Conservation (phyloP, 805 yeast genomes). For the Ogataea nakhonphanomensis region DNA sequence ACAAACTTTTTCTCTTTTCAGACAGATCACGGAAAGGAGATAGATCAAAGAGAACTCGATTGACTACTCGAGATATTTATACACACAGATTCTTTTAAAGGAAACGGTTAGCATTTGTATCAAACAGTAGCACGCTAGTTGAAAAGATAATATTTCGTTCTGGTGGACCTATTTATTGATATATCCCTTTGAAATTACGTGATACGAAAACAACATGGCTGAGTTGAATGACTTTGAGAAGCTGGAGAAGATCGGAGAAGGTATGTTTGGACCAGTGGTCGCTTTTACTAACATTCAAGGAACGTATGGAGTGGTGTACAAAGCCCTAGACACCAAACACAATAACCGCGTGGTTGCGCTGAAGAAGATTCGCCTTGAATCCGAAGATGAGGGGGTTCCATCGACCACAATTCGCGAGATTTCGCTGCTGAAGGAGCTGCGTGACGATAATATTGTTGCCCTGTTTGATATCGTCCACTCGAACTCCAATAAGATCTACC, state of each 20-base stretch:
- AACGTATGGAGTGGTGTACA: slow-evolving; percentile 96
- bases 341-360: slow-evolving; percentile 93
- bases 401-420: slow-evolving; percentile 97
- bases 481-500: slow-evolving; percentile 84
- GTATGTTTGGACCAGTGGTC: slow-evolving; percentile 35
- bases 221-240: slow-evolving; percentile 91
- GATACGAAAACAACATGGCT: slow-evolving; percentile 47
- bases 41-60: neutral
- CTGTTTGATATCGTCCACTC: slow-evolving; percentile 93
- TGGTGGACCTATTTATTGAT: neutral
- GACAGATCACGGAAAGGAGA: slow-evolving; percentile 16
- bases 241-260: slow-evolving; percentile 96
- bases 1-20: slow-evolving; percentile 19
- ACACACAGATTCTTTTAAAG: too few species aligned
- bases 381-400: slow-evolving; percentile 98
- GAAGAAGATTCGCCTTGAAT: slow-evolving; percentile 91
- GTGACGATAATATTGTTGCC: slow-evolving; percentile 89
- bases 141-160: too few species aligned
- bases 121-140: too few species aligned
- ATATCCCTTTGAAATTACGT: neutral
- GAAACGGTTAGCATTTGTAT: too few species aligned
- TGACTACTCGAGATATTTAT: too few species aligned
- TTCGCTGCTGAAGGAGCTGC: slow-evolving; percentile 87
- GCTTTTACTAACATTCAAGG: slow-evolving; percentile 37
- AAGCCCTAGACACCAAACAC: slow-evolving; percentile 85